Conservation (phyloP, 2,329 filamentous ascomycete genomes). For the Apiospora aurea region DNA sequence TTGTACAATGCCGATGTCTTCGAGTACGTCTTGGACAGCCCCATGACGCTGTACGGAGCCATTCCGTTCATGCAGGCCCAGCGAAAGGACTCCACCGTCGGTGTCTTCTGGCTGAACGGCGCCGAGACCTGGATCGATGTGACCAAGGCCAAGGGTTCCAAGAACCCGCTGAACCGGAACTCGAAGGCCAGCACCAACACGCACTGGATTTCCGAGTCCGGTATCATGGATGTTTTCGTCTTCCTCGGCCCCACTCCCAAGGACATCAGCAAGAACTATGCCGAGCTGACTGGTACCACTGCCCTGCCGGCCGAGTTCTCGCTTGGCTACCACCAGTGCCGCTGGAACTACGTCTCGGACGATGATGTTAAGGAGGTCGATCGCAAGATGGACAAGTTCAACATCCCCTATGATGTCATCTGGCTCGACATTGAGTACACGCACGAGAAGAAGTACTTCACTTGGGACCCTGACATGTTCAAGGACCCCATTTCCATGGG, state of each 20-base stretch:
- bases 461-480: constrained; percentile 92
- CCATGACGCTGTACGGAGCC: constrained; percentile 97
- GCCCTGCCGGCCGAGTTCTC: constrained; percentile 92
- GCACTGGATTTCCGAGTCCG: constrained; percentile 96
- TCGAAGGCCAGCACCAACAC: constrained; percentile 81
- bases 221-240: constrained; percentile 89
- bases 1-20: constrained; percentile 98
- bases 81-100: constrained; percentile 89
- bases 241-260: constrained; percentile 89
- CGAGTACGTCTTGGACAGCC: constrained; percentile 95
- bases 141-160: constrained; percentile 75
- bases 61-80: constrained; percentile 99
- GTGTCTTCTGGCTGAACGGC: constrained; percentile 96
- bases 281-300: constrained; percentile 89
- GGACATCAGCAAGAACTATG: constrained; percentile 82
- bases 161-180: constrained; percentile 75
- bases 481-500: constrained; percentile 86
- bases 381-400: constrained; percentile 91
- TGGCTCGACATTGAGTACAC: constrained; percentile 99
- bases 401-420: constrained; percentile 97
- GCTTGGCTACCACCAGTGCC: constrained; percentile 94
- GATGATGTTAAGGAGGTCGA: constrained; percentile 98
- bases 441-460: constrained; percentile 97
- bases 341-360: constrained; percentile 98
- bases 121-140: constrained; percentile 99